phyloP scores from a whole-genome alignment of 495 filamentous ascomycete genomes.

The Sabuloglossum arenarium region DNA sequence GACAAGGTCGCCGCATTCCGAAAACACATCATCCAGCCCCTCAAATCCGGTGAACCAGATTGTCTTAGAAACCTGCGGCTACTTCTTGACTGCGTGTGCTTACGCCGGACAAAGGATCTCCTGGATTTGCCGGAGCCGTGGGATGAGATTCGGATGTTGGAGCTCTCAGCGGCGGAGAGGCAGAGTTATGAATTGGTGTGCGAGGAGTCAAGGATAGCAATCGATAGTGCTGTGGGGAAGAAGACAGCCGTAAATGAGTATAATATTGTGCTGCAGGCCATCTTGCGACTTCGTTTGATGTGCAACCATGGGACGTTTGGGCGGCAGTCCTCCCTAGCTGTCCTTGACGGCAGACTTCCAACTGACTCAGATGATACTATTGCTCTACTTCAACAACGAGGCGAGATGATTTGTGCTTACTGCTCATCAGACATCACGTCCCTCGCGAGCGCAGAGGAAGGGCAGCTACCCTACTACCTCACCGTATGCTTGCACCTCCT shows the following conservation, averaged over 20 bases:
- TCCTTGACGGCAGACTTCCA: not conserved
- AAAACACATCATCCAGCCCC: not conserved
- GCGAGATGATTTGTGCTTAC: not conserved
- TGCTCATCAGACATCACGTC: slow-evolving; percentile 4
- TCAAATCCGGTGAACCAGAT: slow-evolving; percentile 3
- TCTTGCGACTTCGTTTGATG: slow-evolving; percentile 6
- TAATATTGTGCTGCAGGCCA: slow-evolving; percentile 6
- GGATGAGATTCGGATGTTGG: slow-evolving; percentile 2
- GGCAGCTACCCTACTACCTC: not conserved
- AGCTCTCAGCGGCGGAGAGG: not conserved
- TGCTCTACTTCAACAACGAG: not conserved
- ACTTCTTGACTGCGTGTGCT: slow-evolving; percentile 8
- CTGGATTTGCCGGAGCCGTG: slow-evolving; percentile 6
- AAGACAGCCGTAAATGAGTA: slow-evolving; percentile 5
- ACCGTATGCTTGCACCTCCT: slow-evolving; percentile 1
- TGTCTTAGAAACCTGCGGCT: slow-evolving; percentile 1
- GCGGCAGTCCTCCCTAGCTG: not conserved
- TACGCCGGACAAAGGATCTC: slow-evolving; percentile 9
- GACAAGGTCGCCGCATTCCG: slow-evolving; percentile 5
- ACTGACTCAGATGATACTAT: not conserved
- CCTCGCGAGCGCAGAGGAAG: not conserved
- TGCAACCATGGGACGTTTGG: slow-evolving; percentile 8
- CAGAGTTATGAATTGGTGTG: not conserved
- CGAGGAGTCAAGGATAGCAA: not conserved
- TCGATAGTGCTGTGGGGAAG: not conserved